Percentiles rank a stretch among this genome's conserved stretches.
phyloP scores from a whole-genome alignment of 148 eudicot genomes.

The Silene uniflora region DNA sequence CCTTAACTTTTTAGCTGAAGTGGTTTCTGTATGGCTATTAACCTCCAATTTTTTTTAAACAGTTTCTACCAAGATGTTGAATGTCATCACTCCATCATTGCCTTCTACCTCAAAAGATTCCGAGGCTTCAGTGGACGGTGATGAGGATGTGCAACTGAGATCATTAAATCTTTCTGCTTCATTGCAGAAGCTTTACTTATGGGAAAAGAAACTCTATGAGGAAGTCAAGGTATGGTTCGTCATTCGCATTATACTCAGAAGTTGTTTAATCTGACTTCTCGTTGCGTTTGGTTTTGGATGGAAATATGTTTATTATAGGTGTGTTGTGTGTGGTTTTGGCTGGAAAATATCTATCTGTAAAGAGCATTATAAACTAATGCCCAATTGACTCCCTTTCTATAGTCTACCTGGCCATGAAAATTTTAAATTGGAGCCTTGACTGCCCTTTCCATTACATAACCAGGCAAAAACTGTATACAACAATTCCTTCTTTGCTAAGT shows the following conservation, averaged over 20 bases:
- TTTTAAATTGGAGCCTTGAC: too few species aligned
- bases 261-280: constrained; percentile 11
- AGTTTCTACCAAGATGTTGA: constrained; percentile 87
- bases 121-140: constrained; percentile 38
- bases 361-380: background rate
- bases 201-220: constrained; percentile 95
- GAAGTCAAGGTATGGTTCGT: constrained; percentile 72
- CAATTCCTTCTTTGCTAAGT: background rate
- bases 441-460: background rate
- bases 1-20: background rate
- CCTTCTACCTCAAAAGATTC: constrained; percentile 50
- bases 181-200: constrained; percentile 76
- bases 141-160: constrained; percentile 49
- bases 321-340: constrained; percentile 1
- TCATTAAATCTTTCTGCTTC: constrained; percentile 75
- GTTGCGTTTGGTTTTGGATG: background rate
- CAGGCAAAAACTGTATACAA: background rate
- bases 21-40: constrained; percentile 19
- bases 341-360: constrained; percentile 8
- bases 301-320: constrained; percentile 11
- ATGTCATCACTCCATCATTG: constrained; percentile 56
- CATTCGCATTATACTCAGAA: background rate
- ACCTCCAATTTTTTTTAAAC: constrained; percentile 28
- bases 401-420: too few species aligned
- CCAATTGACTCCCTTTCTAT: too few species aligned